These are phyloP conservation scores for Leptographium radiaticola DNA, from an alignment of 2,329 filamentous ascomycete species.

Conservation along the genomic window DNA sequence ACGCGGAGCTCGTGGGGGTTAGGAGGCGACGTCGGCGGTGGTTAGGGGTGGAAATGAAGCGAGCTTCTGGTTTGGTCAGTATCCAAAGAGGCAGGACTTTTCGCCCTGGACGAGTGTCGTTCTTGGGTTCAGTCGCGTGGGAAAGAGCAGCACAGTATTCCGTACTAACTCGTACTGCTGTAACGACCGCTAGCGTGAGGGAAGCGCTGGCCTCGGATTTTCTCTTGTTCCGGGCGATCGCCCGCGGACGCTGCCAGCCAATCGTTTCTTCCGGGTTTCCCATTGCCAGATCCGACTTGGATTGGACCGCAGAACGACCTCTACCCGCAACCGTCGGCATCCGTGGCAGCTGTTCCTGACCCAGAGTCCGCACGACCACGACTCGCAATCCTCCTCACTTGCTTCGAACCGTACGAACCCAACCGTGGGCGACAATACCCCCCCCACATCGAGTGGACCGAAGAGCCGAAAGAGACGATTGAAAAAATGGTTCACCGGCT, in stretches of 20 bases:
- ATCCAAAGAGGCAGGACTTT: background rate
- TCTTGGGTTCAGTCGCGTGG: background rate
- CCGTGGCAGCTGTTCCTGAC: background rate
- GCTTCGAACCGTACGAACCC: background rate
- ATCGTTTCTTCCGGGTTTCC: slow-evolving; percentile 9
- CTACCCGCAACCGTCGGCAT: background rate
- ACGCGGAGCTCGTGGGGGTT: background rate
- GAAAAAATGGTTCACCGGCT: slow-evolving; percentile 48
- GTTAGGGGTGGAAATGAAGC: no score
- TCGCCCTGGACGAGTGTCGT: background rate
- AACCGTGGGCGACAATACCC: background rate
- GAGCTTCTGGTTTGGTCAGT: background rate
- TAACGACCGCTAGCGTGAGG: background rate
- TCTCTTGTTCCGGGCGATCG: slow-evolving; percentile 1
- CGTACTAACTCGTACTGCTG: background rate
- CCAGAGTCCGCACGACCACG: background rate
- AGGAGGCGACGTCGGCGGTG: no score
- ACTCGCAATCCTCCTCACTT: background rate
- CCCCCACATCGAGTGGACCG: background rate
- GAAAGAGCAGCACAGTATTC: background rate
- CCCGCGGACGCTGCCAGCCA: slow-evolving; percentile 2
- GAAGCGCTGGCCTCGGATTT: background rate
- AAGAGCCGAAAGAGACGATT: background rate
- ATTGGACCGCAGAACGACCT: background rate
- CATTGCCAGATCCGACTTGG: slow-evolving; percentile 8